These are phyloP conservation scores for Strobilomyces echinocephalus DNA, from an alignment of 768 basidiomycete species.

Conservation along the genomic window DNA sequence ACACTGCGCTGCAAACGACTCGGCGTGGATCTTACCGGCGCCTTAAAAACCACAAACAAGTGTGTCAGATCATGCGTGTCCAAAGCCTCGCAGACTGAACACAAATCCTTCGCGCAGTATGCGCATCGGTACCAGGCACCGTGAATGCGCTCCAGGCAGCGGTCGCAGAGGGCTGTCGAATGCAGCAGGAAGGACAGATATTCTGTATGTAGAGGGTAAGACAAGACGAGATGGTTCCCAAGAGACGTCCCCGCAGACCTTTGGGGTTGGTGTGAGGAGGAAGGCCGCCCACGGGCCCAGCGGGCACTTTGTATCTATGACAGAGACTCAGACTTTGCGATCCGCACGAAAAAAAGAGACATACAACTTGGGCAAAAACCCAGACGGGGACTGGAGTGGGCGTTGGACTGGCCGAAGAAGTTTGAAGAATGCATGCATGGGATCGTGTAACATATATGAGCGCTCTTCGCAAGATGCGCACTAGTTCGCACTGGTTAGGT, in stretches of 20 bases:
- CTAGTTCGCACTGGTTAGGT: constrained; percentile 35
- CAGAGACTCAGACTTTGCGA: constrained; percentile 7
- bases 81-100: constrained; percentile 71
- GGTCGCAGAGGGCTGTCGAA: constrained; percentile 73
- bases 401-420: constrained; percentile 73
- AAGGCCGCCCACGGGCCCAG: constrained; percentile 46
- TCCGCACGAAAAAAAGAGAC: constrained; percentile 14
- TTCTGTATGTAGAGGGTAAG: constrained; percentile 34
- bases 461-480: constrained; percentile 74
- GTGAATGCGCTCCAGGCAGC: constrained; percentile 74
- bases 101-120: constrained; percentile 84
- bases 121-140: constrained; percentile 91
- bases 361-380: constrained; percentile 68
- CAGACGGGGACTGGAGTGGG: constrained; percentile 47
- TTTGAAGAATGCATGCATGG: constrained; percentile 85
- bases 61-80: constrained; percentile 83
- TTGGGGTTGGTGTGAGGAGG: constrained; percentile 44
- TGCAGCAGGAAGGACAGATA: constrained; percentile 63
- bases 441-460: constrained; percentile 78
- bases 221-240: background rate
- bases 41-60: constrained; percentile 85
- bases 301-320: constrained; percentile 59
- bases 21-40: constrained; percentile 45
- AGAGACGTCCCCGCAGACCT: constrained; percentile 37
- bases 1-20: background rate